Evolutionary conservation across 768 basidiomycete genomes (phyloP).

Genomic region (Boletus vinaceobasis): DNA sequence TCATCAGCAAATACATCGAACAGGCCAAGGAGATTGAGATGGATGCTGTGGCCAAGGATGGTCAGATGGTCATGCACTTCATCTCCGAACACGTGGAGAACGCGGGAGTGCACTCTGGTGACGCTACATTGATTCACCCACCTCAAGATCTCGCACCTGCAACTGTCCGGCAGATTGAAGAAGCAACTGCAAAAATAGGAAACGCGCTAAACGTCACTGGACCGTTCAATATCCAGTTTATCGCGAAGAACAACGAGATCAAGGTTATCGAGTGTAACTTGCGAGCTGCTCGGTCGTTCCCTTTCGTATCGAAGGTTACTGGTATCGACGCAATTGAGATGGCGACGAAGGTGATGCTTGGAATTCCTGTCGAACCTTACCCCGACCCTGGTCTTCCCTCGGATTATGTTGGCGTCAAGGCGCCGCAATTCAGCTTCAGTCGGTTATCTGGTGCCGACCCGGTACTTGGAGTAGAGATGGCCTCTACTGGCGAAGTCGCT

Average conservation of each 20-base stretch:
- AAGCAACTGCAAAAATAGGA: conserved; percentile 96
- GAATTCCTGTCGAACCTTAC: conserved; percentile 83
- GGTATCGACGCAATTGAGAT: conserved; percentile 98
- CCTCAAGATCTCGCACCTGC: conserved; percentile 97
- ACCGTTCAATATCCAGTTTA: conserved; percentile 99
- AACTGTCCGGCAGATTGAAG: conserved; percentile 93
- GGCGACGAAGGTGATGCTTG: conserved; percentile 98
- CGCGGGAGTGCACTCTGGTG: conserved; percentile 97
- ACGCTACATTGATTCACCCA: conserved; percentile 96
- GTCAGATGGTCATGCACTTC: conserved; percentile 99
- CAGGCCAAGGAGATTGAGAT: conserved; percentile 99
- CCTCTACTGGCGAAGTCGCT: conserved; percentile 98
- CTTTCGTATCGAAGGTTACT: conserved; percentile 98
- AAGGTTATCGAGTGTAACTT: conserved; percentile 99
- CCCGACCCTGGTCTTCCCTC: conserved; percentile 82
- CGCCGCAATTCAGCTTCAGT: conserved; percentile 99
- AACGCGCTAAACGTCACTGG: conserved; percentile 97
- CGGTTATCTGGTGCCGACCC: conserved; percentile 96
- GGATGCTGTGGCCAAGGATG: conserved; percentile 97
- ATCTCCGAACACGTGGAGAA: conserved; percentile 99
- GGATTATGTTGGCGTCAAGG: conserved; percentile 98
- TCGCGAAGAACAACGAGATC: conserved; percentile 99
- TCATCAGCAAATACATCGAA: conserved; percentile 99
- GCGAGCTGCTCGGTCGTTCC: conserved; percentile 95
- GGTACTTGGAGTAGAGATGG: conserved; percentile 98